phyloP scores from a whole-genome alignment of 805 yeast genomes.

The Ogataea methylovora region DNA sequence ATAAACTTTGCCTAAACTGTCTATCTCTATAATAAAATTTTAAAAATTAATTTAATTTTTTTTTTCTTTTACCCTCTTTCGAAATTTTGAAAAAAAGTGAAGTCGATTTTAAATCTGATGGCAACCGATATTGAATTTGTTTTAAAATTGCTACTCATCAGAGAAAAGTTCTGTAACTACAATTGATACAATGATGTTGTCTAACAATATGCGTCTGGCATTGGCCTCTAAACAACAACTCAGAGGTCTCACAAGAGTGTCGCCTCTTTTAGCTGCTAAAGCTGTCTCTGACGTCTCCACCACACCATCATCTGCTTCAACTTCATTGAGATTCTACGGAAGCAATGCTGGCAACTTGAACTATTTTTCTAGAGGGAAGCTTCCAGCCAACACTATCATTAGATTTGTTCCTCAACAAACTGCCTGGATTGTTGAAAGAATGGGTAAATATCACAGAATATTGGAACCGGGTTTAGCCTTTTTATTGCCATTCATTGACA shows the following conservation, averaged over 20 bases:
- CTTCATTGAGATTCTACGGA: slow-evolving; percentile 1
- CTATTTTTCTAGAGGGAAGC: slow-evolving; percentile 24
- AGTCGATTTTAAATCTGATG: too few relatives aligned
- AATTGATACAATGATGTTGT: background rate
- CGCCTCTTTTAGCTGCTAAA: too few relatives aligned
- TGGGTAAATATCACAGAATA: slow-evolving; percentile 73
- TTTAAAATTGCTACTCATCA: too few relatives aligned
- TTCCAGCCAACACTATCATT: slow-evolving; percentile 70
- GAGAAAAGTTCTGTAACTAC: too few relatives aligned
- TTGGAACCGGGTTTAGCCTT: slow-evolving; percentile 74
- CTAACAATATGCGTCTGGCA: background rate
- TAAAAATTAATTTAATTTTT: background rate
- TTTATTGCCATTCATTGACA: slow-evolving; percentile 65
- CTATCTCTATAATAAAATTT: background rate
- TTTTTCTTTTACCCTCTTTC: background rate
- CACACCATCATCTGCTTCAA: too few relatives aligned
- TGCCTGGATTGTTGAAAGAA: slow-evolving; percentile 86
- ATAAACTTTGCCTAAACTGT: too few relatives aligned
- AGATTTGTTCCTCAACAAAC: slow-evolving; percentile 86
- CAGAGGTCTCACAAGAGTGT: too few relatives aligned
- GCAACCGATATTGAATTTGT: too few relatives aligned
- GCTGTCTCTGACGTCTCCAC: too few relatives aligned
- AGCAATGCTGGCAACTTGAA: slow-evolving; percentile 11
- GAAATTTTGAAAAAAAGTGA: background rate
- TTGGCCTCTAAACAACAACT: too few relatives aligned